A percentile compares a stretch with the other conserved stretches of the same genome.
Evolutionary conservation across 1,284 basidiomycete species (phyloP).

Genomic region (Neolentinus lepideus): DNA sequence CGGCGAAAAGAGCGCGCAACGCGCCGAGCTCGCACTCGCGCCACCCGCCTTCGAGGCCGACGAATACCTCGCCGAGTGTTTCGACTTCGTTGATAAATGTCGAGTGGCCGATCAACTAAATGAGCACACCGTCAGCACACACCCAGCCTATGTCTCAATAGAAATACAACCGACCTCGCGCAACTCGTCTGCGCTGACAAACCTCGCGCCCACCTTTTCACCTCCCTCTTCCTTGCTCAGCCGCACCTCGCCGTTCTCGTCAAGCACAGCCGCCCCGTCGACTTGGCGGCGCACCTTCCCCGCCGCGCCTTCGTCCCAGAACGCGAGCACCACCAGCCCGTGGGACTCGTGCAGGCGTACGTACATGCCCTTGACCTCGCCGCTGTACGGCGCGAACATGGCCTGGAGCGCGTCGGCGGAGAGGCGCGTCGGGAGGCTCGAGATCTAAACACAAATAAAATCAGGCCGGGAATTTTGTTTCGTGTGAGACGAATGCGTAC

Average conservation of each 20-base stretch:
- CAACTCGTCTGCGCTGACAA: not conserved
- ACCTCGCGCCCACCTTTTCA: not conserved
- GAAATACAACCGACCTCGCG: not conserved
- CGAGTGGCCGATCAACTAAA: constrained; percentile 34
- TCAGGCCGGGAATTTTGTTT: not conserved
- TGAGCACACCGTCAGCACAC: constrained; percentile 5
- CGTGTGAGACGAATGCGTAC: not conserved
- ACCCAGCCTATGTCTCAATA: not conserved
- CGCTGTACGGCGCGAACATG: not conserved
- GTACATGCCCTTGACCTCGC: constrained; percentile 42
- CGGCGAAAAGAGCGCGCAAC: not conserved
- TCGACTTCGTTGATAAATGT: constrained; percentile 27
- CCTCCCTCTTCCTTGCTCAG: not conserved
- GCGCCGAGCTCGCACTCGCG: not conserved
- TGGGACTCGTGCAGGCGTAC: constrained; percentile 38
- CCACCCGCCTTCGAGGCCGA: constrained; percentile 11
- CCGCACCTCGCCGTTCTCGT: not conserved
- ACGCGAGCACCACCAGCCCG: constrained; percentile 50
- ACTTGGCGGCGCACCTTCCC: not conserved
- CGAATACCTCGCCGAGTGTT: constrained; percentile 32
- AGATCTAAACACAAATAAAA: not conserved
- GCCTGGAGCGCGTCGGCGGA: not conserved
- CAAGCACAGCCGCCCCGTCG: not conserved
- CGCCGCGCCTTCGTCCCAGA: constrained; percentile 30
- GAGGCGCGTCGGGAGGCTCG: not conserved